These are phyloP conservation scores for Quercus robur DNA, from an alignment of 306 rosid species.

Conservation along the genomic window DNA sequence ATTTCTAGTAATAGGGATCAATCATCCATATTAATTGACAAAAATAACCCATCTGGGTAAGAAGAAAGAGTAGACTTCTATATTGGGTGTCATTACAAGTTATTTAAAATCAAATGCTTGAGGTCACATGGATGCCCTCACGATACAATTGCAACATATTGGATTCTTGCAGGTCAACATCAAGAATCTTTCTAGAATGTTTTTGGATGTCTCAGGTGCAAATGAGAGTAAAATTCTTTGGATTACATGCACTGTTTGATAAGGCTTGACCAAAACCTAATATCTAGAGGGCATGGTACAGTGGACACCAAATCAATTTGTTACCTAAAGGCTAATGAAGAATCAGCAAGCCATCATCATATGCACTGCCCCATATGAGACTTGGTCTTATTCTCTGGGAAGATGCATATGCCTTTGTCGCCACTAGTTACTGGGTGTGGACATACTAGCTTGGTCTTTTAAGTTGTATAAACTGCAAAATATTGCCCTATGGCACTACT, in stretches of 20 bases:
- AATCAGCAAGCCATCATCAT: background rate
- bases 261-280: too few species aligned
- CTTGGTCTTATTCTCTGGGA: background rate
- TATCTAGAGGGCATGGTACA: too few species aligned
- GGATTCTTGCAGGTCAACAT: background rate
- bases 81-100: background rate
- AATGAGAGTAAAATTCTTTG: background rate
- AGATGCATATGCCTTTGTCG: background rate
- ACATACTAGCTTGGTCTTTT: background rate
- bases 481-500: background rate
- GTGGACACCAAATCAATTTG: background rate
- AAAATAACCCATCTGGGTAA: background rate
- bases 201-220: background rate
- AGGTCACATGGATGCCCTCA: background rate
- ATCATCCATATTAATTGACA: background rate
- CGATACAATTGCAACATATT: background rate
- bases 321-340: background rate
- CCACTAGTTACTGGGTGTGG: background rate
- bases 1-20: too few species aligned
- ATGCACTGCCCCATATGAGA: background rate
- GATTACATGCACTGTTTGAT: background rate
- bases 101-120: background rate
- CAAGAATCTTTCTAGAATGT: background rate
- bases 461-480: background rate
- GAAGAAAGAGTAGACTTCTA: background rate